Conservation (phyloP, 2,329 filamentous ascomycete species). For the Coleophoma eucalyptorum region DNA sequence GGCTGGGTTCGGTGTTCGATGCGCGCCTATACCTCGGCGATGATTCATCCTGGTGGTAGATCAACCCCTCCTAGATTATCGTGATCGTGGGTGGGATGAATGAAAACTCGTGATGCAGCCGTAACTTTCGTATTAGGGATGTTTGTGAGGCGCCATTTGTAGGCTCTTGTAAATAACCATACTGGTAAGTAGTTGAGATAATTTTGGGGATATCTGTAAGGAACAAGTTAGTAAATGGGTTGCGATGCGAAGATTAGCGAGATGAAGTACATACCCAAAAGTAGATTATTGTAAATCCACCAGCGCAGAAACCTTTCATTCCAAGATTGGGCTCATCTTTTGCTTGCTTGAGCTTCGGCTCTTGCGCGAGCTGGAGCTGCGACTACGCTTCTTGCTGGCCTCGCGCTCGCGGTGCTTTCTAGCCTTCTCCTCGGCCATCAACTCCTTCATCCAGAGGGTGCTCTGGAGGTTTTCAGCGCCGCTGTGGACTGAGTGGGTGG, state of each 20-base stretch:
- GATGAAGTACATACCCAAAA: conserved; percentile 11
- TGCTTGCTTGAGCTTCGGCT: conserved; percentile 39
- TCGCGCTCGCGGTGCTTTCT: conserved; percentile 17
- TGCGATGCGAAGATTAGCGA: neutral
- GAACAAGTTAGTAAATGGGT: neutral
- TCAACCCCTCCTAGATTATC: no score
- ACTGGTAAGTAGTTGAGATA: neutral
- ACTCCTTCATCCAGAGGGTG: conserved; percentile 21
- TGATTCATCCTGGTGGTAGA: no score
- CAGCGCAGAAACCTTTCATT: conserved; percentile 26
- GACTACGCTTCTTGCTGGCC: conserved; percentile 17
- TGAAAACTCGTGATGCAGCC: no score
- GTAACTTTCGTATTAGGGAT: no score
- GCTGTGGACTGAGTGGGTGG: conserved; percentile 14
- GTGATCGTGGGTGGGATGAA: no score
- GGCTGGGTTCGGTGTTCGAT: no score
- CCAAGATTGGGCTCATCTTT: conserved; percentile 55
- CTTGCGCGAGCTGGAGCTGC: conserved; percentile 24
- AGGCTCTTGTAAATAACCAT: neutral
- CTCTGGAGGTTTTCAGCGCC: conserved; percentile 22
- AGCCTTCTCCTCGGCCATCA: conserved; percentile 23
- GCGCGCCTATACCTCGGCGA: no score
- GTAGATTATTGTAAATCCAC: neutral
- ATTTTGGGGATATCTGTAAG: neutral
- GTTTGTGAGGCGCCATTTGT: no score